Percentiles rank a stretch among this genome's conserved stretches.
Conservation (phyloP, 139 green algal species). For the Auxenochlorella protothecoides region DNA sequence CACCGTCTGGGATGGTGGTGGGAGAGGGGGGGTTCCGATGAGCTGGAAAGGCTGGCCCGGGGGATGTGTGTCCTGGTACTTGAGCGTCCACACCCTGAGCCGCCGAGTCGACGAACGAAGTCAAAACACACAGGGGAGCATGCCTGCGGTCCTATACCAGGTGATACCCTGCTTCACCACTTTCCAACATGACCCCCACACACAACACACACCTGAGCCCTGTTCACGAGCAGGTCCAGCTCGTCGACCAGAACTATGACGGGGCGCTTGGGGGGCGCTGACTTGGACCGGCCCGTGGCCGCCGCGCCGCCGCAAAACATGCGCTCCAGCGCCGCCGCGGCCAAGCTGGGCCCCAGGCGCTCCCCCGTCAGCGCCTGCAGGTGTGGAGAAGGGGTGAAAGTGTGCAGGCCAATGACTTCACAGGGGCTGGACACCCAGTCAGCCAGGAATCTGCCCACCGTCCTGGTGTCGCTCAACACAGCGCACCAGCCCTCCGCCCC, state of each 20-base stretch:
- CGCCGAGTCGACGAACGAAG: no score
- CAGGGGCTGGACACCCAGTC: no score
- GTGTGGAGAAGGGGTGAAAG: no score
- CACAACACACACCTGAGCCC: constrained; percentile 45
- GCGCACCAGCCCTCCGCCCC: no score
- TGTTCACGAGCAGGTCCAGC: constrained; percentile 90
- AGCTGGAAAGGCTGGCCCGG: not conserved
- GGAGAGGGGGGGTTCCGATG: not conserved
- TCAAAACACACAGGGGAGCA: no score
- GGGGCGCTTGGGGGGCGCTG: constrained; percentile 9
- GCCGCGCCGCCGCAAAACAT: constrained; percentile 38
- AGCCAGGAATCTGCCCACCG: no score
- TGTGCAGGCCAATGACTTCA: no score
- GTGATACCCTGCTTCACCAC: no score
- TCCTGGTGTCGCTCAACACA: no score
- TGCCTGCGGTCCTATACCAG: not conserved
- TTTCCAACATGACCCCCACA: not conserved
- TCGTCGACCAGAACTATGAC: constrained; percentile 88
- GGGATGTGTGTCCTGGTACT: no score
- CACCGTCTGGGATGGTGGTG: constrained; percentile 41
- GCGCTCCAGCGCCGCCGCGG: constrained; percentile 55
- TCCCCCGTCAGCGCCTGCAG: constrained; percentile 66
- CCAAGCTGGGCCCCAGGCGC: constrained; percentile 35
- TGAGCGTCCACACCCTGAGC: no score
- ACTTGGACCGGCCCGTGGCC: constrained; percentile 8